Base-by-base conservation (phyloP, 495 filamentous ascomycete genomes). In the Achaetomiella virescens region DNA sequence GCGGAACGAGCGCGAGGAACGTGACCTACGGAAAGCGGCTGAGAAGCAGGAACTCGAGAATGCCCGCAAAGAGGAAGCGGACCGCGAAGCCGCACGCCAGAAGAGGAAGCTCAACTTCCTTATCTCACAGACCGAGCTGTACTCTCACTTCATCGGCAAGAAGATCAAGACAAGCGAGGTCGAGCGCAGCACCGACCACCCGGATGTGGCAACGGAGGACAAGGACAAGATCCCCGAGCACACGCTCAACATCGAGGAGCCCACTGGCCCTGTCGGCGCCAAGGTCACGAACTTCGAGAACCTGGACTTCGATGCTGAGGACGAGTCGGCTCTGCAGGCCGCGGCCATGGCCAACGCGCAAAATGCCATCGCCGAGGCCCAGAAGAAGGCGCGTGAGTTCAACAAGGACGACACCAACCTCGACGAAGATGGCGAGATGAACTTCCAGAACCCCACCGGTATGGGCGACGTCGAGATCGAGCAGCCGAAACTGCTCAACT, bases 71-170 rank as follows among this genome's bases (percentile, higher is more conserved):
- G 91, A 90, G 48, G 93, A 99, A 72, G 92, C 91, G 2, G 91
- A 96, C 55, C 91, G 93, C 55, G 93, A 99, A 77, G 89, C 93
- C 10, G 96, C 95, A 60, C 84, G 93, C 55, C 93, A 99, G 75
- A 93, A 92, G 79, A 83, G 93, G 61, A 99, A 99, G 73, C 87
- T 99, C 59, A 97, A 99, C 75, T 99, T 99, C 83, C 78, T 99
- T 57, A 97, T 99, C 68, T 96, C 92, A 6, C 93, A 99, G 72
- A 99, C 93, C 18, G 93, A 99, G 65, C 75, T 99, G 52, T 99
- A 97, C 74, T 97, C 92, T 10, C 93, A 99, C 81, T 99, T 99
- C 69, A 96, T 99, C 61, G 93, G 95, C 62, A 95, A 95, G 70
- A 99, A 99, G 76, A 92, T 97, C 70, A 93, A 93, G 76, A 97